phyloP scores from a whole-genome alignment of 2,329 filamentous ascomycete genomes.

The Claviceps digitariae region DNA sequence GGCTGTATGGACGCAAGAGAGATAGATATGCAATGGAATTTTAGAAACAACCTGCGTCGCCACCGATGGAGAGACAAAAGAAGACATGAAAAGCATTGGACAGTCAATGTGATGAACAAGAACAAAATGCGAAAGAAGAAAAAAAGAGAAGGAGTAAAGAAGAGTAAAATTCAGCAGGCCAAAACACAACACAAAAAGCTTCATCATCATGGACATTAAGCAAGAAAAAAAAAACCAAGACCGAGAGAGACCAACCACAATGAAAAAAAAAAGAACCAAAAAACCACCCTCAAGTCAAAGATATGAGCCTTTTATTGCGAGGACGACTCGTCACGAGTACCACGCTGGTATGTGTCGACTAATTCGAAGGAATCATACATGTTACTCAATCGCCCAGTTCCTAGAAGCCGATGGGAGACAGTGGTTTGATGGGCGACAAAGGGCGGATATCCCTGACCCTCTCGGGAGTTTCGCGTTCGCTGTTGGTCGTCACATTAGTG shows the following conservation, averaged over 20 bases:
- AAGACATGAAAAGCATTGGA: neutral
- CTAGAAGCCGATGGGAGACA: conserved; percentile 48
- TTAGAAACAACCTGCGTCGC: neutral
- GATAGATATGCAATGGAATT: neutral
- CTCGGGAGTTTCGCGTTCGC: conserved; percentile 21
- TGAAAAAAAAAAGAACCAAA: neutral
- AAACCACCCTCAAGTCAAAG: neutral
- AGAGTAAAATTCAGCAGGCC: neutral
- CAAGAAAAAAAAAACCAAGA: neutral
- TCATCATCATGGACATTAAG: conserved; percentile 2
- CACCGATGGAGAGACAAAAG: neutral
- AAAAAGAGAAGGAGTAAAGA: neutral
- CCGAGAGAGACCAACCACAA: neutral
- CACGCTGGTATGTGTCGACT: conserved; percentile 1
- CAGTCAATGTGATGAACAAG: neutral
- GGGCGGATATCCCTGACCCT: conserved; percentile 32
- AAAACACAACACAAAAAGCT: neutral
- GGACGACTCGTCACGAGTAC: conserved; percentile 4
- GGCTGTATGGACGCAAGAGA: neutral
- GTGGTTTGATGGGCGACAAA: conserved; percentile 51
- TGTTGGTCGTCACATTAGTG: conserved; percentile 32
- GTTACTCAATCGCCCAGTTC: neutral
- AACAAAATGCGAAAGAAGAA: neutral
- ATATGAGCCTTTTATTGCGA: too few species aligned
- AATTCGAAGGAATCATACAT: neutral